Evolutionary conservation across 192 early-diverging fungal genomes (phyloP), one percentile per base, ranked within the genome.

Genomic region (Gryganskiella cystojenkinii): DNA sequence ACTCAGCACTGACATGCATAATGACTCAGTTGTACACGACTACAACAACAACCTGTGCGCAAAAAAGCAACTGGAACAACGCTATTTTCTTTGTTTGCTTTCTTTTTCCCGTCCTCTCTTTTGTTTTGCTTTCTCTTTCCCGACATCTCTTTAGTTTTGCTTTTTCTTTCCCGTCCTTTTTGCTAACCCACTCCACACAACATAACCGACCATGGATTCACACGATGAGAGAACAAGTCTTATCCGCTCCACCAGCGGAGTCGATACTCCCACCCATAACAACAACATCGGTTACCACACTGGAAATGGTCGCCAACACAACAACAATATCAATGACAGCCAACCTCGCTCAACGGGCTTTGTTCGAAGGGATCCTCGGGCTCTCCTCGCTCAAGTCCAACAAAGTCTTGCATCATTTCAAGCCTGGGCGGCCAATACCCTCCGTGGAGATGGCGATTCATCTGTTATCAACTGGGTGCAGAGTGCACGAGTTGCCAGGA

Each of bases 201-300:
- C 20, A 30, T 43, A 65, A 37, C 8, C 1, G 45, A 19, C 40
- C n/a, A 67, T 67, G 65, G 55, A 57, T 5, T 27, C 56, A 35
- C 37, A 67, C 15, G 45, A 67, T 20, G 65, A 67, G 17, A 40
- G 54, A 67, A 67, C 49, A 31, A 69, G 67, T 34, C 67, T 69
- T 10, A 37, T 69, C 47, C 67, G 67, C 56, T 58, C 57, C 54
- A 56, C 56, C 54, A 35, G 43, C 34, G 25, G 31, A 9, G 35
- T 1, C 49, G 0, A n/a, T 2, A 24, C 17, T 15, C 13, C n/a
- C 15, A 31, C 24, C 31, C 22, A 33, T 19, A 56, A 17, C 43
- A 56, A 25, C 54, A 46, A 33, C 54, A 47, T 33, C 11, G 53
- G 45, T 1, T 31, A 67, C 31, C 46, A 50, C 55, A 56, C 25